Percentiles rank a stretch among this genome's conserved stretches.
phyloP scores from a whole-genome alignment of 1,139 yeast genomes.

The Suhomyces yuchorum region DNA sequence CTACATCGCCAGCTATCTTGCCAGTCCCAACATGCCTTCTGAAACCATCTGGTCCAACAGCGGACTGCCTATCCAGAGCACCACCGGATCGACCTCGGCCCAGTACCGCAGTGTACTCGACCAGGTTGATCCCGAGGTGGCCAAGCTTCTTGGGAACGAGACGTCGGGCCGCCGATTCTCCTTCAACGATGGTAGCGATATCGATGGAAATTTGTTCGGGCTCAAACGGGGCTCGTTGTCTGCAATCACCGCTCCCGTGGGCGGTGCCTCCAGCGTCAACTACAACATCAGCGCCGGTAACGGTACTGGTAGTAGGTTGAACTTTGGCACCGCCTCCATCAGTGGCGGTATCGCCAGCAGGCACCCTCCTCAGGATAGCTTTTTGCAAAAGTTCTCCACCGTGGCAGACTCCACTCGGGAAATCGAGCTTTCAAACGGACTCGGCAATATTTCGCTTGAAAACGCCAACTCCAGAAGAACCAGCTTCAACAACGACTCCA shows the following conservation, averaged over 20 bases:
- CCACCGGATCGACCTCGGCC: conserved; percentile 11
- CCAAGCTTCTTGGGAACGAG: conserved; percentile 33
- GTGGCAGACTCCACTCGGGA: conserved; percentile 82
- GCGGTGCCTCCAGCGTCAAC: conserved; percentile 22
- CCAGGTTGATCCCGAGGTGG: conserved; percentile 51
- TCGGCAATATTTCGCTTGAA: conserved; percentile 34
- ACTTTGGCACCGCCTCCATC: conserved; percentile 63
- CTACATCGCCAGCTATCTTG: neutral
- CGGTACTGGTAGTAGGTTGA: conserved; percentile 22
- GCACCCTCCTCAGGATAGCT: conserved; percentile 52
- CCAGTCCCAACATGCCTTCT: conserved; percentile 7
- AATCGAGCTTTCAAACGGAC: conserved; percentile 52
- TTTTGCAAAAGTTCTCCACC: conserved; percentile 67
- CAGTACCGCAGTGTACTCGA: conserved; percentile 40
- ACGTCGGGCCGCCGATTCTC: conserved; percentile 33
- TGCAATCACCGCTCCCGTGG: conserved; percentile 47
- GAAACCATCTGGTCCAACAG: conserved; percentile 44
- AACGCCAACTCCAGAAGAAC: conserved; percentile 46
- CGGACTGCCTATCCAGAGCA: conserved; percentile 29
- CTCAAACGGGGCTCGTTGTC: conserved; percentile 52
- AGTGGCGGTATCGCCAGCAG: conserved; percentile 58
- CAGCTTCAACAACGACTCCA: conserved; percentile 40
- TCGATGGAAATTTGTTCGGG: conserved; percentile 45
- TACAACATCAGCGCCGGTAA: conserved; percentile 12
- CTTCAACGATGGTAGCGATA: conserved; percentile 49